Evolutionary conservation across 805 yeast genomes (phyloP).

Genomic region (Saccharomycopsis sp.): DNA sequence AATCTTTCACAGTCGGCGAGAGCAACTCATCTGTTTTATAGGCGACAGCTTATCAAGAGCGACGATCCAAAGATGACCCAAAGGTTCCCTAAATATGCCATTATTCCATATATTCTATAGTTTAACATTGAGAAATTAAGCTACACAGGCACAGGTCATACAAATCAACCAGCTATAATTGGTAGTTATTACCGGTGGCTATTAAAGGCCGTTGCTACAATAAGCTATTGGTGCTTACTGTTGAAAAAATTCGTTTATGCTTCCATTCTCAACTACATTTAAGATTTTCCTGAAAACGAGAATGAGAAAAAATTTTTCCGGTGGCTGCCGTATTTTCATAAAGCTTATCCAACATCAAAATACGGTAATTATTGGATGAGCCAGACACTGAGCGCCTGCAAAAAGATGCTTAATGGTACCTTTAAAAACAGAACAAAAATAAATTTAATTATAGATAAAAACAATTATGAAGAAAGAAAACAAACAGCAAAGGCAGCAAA

Average conservation of each 20-base stretch:
- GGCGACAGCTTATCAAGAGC: not conserved
- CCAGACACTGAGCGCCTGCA: too few species aligned
- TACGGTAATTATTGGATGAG: too few species aligned
- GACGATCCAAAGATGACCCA: not conserved
- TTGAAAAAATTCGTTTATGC: not conserved
- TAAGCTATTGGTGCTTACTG: too few species aligned
- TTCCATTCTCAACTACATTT: not conserved
- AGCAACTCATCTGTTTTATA: slow-evolving; percentile 11
- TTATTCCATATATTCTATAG: slow-evolving; percentile 16
- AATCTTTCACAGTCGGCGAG: slow-evolving; percentile 14
- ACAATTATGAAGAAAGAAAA: not conserved
- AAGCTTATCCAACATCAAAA: not conserved
- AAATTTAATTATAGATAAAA: not conserved
- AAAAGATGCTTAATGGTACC: too few species aligned
- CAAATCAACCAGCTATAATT: too few species aligned
- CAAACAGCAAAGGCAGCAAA: not conserved
- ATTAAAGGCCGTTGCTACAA: too few species aligned
- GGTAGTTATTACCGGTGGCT: too few species aligned
- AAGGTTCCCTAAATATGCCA: slow-evolving; percentile 14
- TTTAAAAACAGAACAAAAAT: not conserved
- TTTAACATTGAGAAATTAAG: too few species aligned
- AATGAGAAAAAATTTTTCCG: not conserved
- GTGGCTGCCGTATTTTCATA: not conserved
- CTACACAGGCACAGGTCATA: too few species aligned
- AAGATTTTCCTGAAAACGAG: not conserved